Evolutionary conservation across 192 early-diverging fungal species (phyloP), one percentile per base, ranked within the genome.

Genomic region (Rhizophlyctis rosea): DNA sequence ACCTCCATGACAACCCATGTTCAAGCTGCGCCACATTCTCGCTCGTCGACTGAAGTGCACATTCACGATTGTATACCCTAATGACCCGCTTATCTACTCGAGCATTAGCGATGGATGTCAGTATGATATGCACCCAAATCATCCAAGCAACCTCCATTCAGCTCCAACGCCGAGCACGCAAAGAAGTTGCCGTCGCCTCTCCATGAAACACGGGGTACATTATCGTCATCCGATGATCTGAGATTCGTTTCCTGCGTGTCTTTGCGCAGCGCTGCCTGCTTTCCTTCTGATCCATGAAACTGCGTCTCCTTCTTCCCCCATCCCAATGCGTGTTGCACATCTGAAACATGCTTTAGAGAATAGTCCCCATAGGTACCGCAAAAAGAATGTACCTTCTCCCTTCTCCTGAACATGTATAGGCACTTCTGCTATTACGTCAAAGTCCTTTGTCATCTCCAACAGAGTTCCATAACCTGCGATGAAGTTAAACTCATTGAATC

Each of bases 241-340:
- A 72, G 34, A 75, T 73, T 52, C 62, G 65, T 18, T 57, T 67
- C 14, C 60, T 59, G 54, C 72, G 74, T 4, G 65, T 60, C 56
- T 77, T 81, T 65, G 71, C 68, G 58, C 29, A 61, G 27, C 1
- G 89, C 87, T 14, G 88, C 89, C 25, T 75, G 58, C 69, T 96
- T 93, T 55, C 90, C 93, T 50, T 77, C 88, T 21, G 87, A 84
- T 49, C 96, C 96, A 65, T 96, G 94, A 70, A 97, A 99, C 67
- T 99, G 96, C 11, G 96, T 99, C 69, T 95, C 95, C 54, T 90
- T 92, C 44, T 82, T 87, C 62, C 96, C 96, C 96, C 96, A 99
- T 36, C 96, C 96, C n/a, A 99, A 81, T 24, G 78, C 84, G 11
- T 94, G 87, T 13, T 77, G 83, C 25, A 74, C 72, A 57, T 82